These are phyloP conservation scores for Lizonia empirigonia DNA, from an alignment of 2,329 filamentous ascomycete genomes.

Conservation along the genomic window DNA sequence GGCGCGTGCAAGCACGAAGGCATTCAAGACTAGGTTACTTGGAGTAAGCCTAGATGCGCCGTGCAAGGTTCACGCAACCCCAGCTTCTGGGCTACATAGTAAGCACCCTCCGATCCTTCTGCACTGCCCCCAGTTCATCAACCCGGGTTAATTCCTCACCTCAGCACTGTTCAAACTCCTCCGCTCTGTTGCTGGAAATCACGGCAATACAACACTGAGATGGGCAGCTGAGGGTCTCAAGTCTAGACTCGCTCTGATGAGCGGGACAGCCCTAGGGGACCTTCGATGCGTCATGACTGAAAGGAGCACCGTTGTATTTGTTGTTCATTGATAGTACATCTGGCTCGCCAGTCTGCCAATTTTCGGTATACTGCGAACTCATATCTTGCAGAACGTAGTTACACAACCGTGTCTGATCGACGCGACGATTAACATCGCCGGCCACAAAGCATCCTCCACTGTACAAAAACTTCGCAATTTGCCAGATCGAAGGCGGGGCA, in stretches of 20 bases:
- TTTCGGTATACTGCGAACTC: not conserved
- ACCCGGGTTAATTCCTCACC: too few species aligned
- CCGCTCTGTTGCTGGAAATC: not conserved
- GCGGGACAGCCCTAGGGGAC: not conserved
- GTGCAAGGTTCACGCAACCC: conserved; percentile 16
- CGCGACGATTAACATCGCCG: not conserved
- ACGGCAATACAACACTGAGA: not conserved
- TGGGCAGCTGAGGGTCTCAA: not conserved
- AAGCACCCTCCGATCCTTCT: conserved; percentile 2
- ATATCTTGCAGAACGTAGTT: not conserved
- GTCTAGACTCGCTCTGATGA: not conserved
- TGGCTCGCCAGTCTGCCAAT: too few species aligned
- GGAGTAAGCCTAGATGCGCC: conserved; percentile 10
- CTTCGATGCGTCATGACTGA: not conserved
- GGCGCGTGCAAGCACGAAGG: conserved; percentile 19
- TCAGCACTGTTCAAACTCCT: not conserved
- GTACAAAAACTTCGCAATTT: not conserved
- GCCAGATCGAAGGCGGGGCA: too few species aligned
- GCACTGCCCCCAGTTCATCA: not conserved
- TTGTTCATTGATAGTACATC: not conserved
- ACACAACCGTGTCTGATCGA: not conserved
- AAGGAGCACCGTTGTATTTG: not conserved
- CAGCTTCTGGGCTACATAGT: conserved; percentile 14
- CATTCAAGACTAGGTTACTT: conserved; percentile 19
- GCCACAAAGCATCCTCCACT: too few species aligned